Evolutionary conservation across 805 yeast species (phyloP).

Genomic region (Lachancea lanzarotensis): DNA sequence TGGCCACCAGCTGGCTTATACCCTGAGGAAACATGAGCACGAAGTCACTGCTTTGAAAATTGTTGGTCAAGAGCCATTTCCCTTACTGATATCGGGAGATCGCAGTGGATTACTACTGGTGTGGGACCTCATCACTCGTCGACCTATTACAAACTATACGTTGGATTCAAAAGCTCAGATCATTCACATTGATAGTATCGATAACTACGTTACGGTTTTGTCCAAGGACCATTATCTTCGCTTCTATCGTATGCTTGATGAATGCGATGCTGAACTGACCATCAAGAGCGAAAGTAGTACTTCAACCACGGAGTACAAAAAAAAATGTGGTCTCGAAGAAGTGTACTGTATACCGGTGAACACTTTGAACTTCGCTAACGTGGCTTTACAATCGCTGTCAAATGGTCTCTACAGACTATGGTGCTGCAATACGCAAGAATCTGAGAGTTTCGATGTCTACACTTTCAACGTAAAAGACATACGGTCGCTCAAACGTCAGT

Average conservation of each 20-base stretch:
- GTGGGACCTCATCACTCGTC: conserved; percentile 29
- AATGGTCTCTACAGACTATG: conserved; percentile 14
- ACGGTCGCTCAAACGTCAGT: conserved; percentile 21
- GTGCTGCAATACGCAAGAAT: conserved; percentile 28
- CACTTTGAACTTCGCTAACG: conserved; percentile 31
- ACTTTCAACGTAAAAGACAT: conserved; percentile 14
- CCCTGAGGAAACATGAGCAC: conserved; percentile 18
- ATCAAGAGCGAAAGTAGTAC: neutral
- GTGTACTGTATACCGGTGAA: conserved; percentile 27
- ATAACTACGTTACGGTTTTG: conserved; percentile 14
- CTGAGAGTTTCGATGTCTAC: conserved; percentile 28
- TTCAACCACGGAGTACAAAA: neutral
- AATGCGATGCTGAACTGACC: neutral
- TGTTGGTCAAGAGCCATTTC: conserved; percentile 7
- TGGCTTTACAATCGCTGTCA: conserved; percentile 10
- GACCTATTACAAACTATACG: conserved; percentile 15
- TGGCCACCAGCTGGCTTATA: conserved; percentile 3
- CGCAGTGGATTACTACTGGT: conserved; percentile 18
- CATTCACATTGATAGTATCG: conserved; percentile 14
- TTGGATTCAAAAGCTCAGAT: conserved; percentile 14
- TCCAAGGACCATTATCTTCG: conserved; percentile 26
- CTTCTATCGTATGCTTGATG: conserved; percentile 7
- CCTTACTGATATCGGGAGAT: conserved; percentile 25
- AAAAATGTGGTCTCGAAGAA: neutral
- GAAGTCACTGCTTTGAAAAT: conserved; percentile 15